A percentile compares a stretch with the other conserved stretches of the same genome.
Conservation (phyloP, 1,284 basidiomycete species). For the Trametes pubescens region DNA sequence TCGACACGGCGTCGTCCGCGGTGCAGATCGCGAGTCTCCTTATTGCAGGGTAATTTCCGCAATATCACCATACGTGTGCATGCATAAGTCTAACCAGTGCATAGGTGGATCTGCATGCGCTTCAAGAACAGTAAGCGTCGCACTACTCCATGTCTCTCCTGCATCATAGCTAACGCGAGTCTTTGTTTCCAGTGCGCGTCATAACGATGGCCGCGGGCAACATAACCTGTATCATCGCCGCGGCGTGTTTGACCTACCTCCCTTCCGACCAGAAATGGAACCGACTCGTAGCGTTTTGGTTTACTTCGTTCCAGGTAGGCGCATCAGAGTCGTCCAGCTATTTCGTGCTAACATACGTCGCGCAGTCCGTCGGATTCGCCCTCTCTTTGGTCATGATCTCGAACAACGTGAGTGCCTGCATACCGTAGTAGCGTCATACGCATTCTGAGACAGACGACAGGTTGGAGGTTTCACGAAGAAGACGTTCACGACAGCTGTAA, state of each 20-base stretch:
- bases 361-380: constrained; percentile 7
- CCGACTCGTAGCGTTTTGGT: constrained; percentile 45
- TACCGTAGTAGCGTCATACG: no score
- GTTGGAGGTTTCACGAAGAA: constrained; percentile 44
- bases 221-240: constrained; percentile 42
- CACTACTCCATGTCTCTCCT: neutral
- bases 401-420: constrained; percentile 34
- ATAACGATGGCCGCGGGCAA: constrained; percentile 40
- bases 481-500: constrained; percentile 39
- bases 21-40: constrained; percentile 33
- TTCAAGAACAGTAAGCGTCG: constrained; percentile 33
- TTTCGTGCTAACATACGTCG: neutral
- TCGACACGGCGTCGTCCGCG: constrained; percentile 32
- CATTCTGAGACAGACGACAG: constrained; percentile 21
- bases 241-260: constrained; percentile 42
- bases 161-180: neutral
- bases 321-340: neutral
- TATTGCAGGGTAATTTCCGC: constrained; percentile 33
- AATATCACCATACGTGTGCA: no score
- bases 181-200: constrained; percentile 23
- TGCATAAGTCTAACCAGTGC: neutral
- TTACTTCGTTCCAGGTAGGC: constrained; percentile 39
- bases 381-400: constrained; percentile 43
- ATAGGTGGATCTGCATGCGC: constrained; percentile 29
- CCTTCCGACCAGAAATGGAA: constrained; percentile 44